A percentile compares a stretch with the other conserved stretches of the same genome.
Evolutionary conservation across 2,329 filamentous ascomycete genomes (phyloP).

Genomic region (Trichoderma endophyticum): DNA sequence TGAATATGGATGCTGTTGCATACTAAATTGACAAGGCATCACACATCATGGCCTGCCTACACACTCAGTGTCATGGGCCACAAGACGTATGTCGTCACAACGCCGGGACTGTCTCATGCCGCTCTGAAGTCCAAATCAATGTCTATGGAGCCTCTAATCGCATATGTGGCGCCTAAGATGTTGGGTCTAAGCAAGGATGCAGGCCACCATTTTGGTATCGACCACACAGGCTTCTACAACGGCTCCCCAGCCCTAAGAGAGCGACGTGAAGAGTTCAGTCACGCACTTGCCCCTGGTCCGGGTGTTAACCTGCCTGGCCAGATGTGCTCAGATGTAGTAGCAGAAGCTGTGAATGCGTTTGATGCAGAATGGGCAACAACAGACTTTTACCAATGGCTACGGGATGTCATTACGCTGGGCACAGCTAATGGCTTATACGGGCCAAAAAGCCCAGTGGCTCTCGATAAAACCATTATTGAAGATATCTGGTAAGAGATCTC

Average conservation of each 20-base stretch:
- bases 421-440: background rate
- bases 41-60: background rate
- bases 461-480: background rate
- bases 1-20: background rate
- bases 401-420: background rate
- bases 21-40: background rate
- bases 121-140: conserved; percentile 3
- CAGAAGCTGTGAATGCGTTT: background rate
- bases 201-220: background rate
- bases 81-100: background rate
- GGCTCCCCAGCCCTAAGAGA: background rate
- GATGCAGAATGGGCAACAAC: background rate
- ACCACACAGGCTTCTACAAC: background rate
- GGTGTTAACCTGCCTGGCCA: background rate
- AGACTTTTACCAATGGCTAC: background rate
- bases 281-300: background rate
- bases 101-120: background rate
- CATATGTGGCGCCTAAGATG: background rate
- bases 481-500: background rate
- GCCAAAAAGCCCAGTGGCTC: background rate
- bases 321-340: background rate
- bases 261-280: background rate
- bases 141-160: conserved; percentile 3
- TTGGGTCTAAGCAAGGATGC: background rate
- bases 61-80: background rate